Evolutionary conservation across 73 alveolate genomes (phyloP), one percentile per base, ranked within the genome.

Genomic region (Paramecium tetraurelia): DNA sequence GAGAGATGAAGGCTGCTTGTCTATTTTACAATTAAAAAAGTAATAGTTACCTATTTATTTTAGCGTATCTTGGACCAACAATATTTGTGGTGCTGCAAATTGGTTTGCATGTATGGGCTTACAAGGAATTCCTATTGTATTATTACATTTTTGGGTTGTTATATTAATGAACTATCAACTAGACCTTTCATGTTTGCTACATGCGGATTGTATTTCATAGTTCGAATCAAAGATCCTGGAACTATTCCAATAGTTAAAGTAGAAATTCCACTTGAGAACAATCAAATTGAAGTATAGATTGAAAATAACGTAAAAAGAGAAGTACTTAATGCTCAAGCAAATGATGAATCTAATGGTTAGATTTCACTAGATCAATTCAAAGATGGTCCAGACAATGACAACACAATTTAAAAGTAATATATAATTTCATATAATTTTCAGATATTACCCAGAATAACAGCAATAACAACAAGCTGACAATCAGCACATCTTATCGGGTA

Each of bases 241-340:
- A 24, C 46, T 20, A 80, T 80, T 31, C 90, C 90, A 31, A 27
- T 43, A 80, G 72, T 46, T 41, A 41, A 80, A 12, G 35, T 46
- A 44, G 43, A 80, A 21, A 31, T 80, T 22, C 90, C 70, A 75
- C 9, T 48, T 22, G 57, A 80, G 20, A 80, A 80, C 50, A 27
- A 80, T 44, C 18, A 80, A 46, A 80, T 80, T 40, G 43, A 80
- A 22, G 75, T 80, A 41, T 31, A 44, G 46, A 41, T 31, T 24
- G 90, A 80, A 44, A 48, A 80, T 80, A 22, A 80, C 6, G 90
- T 63, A 41, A 44, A 80, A 48, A 80, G 90, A 48, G 90, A 80
- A 80, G 72, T 80, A 20, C 72, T 80, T 11, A 41, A 80, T 22
- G 90, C 90, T 80, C 22, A 80, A 48, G 46, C 46, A 44, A 41